A percentile compares a stretch with the other conserved stretches of the same genome.
phyloP scores from a whole-genome alignment of 768 basidiomycete species.

The Neoboletus brunneissimus region DNA sequence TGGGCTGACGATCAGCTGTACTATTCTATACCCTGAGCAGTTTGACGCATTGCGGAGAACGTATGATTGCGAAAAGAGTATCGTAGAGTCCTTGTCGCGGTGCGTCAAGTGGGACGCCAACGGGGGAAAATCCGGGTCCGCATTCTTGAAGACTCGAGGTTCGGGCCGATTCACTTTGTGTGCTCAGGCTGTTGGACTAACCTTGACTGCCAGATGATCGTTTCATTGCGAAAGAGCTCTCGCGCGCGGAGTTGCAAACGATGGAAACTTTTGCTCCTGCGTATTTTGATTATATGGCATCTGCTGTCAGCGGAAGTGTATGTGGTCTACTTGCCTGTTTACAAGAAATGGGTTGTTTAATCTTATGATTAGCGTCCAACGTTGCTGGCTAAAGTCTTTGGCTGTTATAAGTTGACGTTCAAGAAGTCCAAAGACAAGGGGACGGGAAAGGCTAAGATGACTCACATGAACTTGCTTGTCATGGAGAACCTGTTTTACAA shows the following conservation, averaged over 20 bases:
- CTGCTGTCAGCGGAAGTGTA: slow-evolving; percentile 83
- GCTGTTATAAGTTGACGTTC: slow-evolving; percentile 93
- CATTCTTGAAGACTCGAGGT: slow-evolving; percentile 95
- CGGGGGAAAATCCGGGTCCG: slow-evolving; percentile 96
- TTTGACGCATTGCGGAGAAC: slow-evolving; percentile 91
- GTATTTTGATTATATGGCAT: slow-evolving; percentile 98
- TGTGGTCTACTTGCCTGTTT: slow-evolving; percentile 25
- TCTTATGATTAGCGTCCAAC: slow-evolving; percentile 71
- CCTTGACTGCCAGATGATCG: slow-evolving; percentile 70
- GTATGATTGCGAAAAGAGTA: slow-evolving; percentile 91
- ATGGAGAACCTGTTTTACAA: slow-evolving; percentile 99
- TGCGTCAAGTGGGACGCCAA: slow-evolving; percentile 96
- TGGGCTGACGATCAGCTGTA: slow-evolving; percentile 87
- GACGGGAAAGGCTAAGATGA: slow-evolving; percentile 65
- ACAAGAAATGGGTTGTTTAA: slow-evolving; percentile 5
- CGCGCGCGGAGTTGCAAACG: slow-evolving; percentile 84
- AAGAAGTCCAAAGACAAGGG: slow-evolving; percentile 71
- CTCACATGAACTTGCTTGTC: slow-evolving; percentile 92
- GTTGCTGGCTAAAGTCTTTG: slow-evolving; percentile 92
- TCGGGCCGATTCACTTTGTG: slow-evolving; percentile 12
- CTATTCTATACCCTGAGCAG: slow-evolving; percentile 93
- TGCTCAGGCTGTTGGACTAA: neutral
- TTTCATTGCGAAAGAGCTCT: slow-evolving; percentile 97
- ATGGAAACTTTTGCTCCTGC: slow-evolving; percentile 97
- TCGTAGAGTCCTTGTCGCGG: slow-evolving; percentile 88